Conservation (phyloP, 495 filamentous ascomycete species). For the Parachaetomium inaequale region DNA sequence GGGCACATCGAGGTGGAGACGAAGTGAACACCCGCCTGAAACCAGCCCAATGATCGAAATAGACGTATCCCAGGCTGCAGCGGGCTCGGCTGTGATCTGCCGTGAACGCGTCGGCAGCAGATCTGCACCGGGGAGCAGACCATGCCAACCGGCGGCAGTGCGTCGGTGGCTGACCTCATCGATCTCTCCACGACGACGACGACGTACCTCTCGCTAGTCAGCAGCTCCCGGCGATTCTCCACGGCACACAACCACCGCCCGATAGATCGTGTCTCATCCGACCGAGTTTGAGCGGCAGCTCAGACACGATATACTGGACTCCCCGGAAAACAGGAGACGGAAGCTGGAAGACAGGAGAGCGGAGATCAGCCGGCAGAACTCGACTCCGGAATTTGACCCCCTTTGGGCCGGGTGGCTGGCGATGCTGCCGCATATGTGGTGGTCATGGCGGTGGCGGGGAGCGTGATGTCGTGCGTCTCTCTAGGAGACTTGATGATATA, state of each 20-base stretch:
- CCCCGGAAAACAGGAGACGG: background rate
- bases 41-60: constrained; percentile 1
- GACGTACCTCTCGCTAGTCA: background rate
- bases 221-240: background rate
- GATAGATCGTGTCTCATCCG: background rate
- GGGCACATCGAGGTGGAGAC: constrained; percentile 1
- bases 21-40: constrained; percentile 3
- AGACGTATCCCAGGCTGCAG: constrained; percentile 9
- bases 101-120: background rate
- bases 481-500: background rate
- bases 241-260: background rate
- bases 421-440: background rate
- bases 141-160: background rate
- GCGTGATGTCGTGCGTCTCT: constrained; percentile 7
- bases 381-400: background rate
- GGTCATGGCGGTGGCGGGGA: background rate
- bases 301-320: background rate
- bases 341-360: background rate
- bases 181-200: background rate
- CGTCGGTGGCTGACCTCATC: background rate
- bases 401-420: background rate
- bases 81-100: constrained; percentile 9
- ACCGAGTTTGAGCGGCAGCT: background rate
- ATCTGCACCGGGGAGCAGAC: constrained; percentile 1
- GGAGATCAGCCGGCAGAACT: background rate